Evolutionary conservation across 2,329 filamentous ascomycete genomes (phyloP).

Genomic region (Cytospora mali): DNA sequence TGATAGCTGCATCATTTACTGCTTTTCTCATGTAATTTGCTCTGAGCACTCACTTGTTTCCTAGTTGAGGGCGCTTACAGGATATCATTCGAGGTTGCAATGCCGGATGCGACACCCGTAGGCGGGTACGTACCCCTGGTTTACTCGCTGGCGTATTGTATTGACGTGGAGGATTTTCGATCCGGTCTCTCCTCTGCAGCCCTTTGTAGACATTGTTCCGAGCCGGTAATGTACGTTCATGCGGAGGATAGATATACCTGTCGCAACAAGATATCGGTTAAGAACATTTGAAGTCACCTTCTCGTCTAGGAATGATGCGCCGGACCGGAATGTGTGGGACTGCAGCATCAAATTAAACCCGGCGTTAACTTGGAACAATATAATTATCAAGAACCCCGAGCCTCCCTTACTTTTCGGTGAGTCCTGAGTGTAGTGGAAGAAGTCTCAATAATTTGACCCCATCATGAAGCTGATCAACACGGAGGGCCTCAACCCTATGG

Average conservation of each 20-base stretch:
- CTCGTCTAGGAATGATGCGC: slow-evolving; percentile 17
- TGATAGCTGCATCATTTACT: no score
- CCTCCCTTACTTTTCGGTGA: neutral
- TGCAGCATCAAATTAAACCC: neutral
- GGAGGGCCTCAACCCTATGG: slow-evolving; percentile 4
- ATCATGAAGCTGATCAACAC: neutral
- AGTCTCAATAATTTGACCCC: neutral
- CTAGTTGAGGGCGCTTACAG: no score
- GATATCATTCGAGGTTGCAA: no score
- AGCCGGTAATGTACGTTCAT: neutral
- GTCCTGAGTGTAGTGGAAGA: neutral
- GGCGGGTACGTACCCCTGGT: no score
- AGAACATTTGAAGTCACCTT: slow-evolving; percentile 25
- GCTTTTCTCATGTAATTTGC: no score
- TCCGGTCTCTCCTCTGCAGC: no score
- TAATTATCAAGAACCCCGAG: neutral
- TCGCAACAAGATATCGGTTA: neutral
- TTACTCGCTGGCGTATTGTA: no score
- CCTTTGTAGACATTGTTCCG: neutral
- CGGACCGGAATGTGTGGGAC: neutral
- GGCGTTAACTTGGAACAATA: neutral
- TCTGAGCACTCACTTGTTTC: no score
- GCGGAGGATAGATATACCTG: neutral
- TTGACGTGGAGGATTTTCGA: no score
- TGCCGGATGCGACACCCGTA: no score